phyloP scores from a whole-genome alignment of 805 yeast genomes.

The Hanseniaspora lindneri region DNA sequence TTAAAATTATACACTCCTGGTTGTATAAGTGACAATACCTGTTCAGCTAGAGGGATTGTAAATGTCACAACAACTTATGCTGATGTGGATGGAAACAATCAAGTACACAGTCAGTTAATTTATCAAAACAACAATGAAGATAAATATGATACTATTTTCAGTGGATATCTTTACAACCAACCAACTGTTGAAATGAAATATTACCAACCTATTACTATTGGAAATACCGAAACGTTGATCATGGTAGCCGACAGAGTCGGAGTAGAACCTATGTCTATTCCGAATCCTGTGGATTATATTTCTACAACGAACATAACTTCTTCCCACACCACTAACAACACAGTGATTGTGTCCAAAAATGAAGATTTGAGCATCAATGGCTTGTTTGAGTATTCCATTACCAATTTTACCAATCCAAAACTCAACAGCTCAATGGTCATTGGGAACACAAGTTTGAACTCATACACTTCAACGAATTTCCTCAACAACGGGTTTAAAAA shows the following conservation, averaged over 20 bases:
- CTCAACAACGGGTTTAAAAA: slow-evolving; percentile 24
- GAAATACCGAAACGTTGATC: slow-evolving; percentile 30
- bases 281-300: slow-evolving; percentile 12
- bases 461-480: slow-evolving; percentile 29
- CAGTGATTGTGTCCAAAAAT: slow-evolving; percentile 24
- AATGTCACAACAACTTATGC: slow-evolving; percentile 52
- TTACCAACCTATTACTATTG: slow-evolving; percentile 25
- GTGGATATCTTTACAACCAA: slow-evolving; percentile 50
- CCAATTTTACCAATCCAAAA: slow-evolving; percentile 44
- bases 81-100: slow-evolving; percentile 27
- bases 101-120: slow-evolving; percentile 27
- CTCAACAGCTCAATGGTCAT: slow-evolving; percentile 27
- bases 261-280: slow-evolving; percentile 6
- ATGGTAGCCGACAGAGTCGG: slow-evolving; percentile 57
- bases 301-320: not conserved
- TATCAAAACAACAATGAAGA: slow-evolving; percentile 71
- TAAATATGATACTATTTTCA: slow-evolving; percentile 67
- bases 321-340: not conserved
- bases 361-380: slow-evolving; percentile 49
- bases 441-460: slow-evolving; percentile 40
- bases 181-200: slow-evolving; percentile 37
- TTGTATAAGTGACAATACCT: slow-evolving; percentile 55
- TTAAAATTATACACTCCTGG: slow-evolving; percentile 78
- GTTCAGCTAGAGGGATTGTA: slow-evolving; percentile 60
- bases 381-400: slow-evolving; percentile 65